Percentiles rank a stretch among this genome's conserved stretches.
phyloP scores from a whole-genome alignment of 345 rosid species.

The Excoecaria cochinchinensis region DNA sequence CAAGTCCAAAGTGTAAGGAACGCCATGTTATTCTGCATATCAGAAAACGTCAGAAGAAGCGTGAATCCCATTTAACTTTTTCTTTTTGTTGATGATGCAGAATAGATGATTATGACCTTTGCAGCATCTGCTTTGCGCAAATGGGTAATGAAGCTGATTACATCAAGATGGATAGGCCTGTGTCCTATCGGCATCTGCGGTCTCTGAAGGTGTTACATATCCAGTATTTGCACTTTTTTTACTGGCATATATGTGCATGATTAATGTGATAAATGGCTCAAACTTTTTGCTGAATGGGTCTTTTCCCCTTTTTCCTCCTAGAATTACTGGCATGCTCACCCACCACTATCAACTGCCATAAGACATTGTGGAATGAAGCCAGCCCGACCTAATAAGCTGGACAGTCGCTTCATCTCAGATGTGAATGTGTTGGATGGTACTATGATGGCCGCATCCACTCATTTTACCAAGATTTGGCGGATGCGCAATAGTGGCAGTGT shows the following conservation, averaged over 20 bases:
- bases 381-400: conserved; percentile 53
- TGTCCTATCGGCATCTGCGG: conserved; percentile 27
- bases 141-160: conserved; percentile 72
- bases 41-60: not conserved
- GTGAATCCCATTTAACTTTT: not conserved
- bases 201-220: conserved; percentile 33
- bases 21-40: not conserved
- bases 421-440: conserved; percentile 88
- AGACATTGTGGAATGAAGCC: conserved; percentile 36
- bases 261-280: not conserved
- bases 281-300: not conserved
- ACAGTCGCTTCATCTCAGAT: conserved; percentile 78
- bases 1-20: conserved; percentile 87
- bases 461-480: conserved; percentile 89
- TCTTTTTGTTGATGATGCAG: conserved; percentile 39
- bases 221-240: conserved; percentile 36
- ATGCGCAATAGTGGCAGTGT: conserved; percentile 74
- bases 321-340: conserved; percentile 30
- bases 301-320: not conserved
- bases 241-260: not conserved
- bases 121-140: conserved; percentile 72
- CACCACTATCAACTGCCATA: conserved; percentile 21
- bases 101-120: conserved; percentile 80
- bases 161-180: conserved; percentile 65
- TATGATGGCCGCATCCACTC: conserved; percentile 63